Base-by-base conservation (phyloP, 2,329 filamentous ascomycete genomes). In the Conoideocrella luteorostrata region DNA sequence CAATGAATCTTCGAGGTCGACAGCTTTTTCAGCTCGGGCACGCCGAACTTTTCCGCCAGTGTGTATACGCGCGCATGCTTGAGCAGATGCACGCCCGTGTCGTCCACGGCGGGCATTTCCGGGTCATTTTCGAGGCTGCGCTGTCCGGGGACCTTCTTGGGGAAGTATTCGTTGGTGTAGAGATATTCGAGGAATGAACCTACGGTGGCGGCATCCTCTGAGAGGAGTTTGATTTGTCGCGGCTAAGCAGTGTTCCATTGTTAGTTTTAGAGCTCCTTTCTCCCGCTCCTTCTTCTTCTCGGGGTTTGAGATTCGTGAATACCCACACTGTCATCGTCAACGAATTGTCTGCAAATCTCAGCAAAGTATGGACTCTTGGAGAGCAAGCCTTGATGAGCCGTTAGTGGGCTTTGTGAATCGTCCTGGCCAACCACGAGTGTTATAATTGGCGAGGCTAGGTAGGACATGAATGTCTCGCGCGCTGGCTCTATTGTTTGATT, bases 11-110 rank as follows among this genome's bases (percentile, higher is more conserved):
- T 96, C 61, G 79, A 82, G 61, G 86, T 86, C 3, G 89, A 84
- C 22, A 95, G 80, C 15, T 74, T 78, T 64, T 86, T 87, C 50
- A 96, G 79, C 9, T 71, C 70, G 1, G 72, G 66, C 38, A 88
- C 68, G 32, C 80, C 77, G 48, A 93, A 82, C 65, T 85, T 88
- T 56, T 89, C 84, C 20, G 88, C 89, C 20, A 96, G 74, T 0
- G 88, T 95, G 71, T 95, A 95, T 51, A 95, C 78, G 50, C 86
- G 84, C 18, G 90, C 90, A 62, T 96, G 90, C 58, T 86, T 88
- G 48, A 96, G 80, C 15, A 96, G 81, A 59, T 91, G 86, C 12
- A 84, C 76, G 52, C 89, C 89, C n/a, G 78, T 78, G 60, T 87
- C 75, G 66, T 95, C 89, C 45, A 87, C 71, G 1, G 67, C 61